Base-by-base conservation (phyloP, 23 red algal species). In the Chondrus crispus region DNA sequence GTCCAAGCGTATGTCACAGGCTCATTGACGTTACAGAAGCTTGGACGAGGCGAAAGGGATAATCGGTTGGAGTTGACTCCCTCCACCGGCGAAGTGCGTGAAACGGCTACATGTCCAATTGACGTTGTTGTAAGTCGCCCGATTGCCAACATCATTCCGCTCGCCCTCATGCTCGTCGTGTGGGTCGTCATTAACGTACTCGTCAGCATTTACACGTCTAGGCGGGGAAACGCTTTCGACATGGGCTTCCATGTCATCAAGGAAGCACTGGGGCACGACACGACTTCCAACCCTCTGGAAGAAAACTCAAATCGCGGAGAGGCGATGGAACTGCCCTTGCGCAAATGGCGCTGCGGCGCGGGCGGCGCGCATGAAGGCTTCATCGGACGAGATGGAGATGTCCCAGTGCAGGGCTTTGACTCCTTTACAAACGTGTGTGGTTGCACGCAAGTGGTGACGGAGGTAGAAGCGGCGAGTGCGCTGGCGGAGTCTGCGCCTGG, bases 211-310 rank as follows among this genome's bases (percentile, higher is more conserved):
- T 0, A 26, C 24, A 26, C 44, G 28, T 26, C n/a, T n/a, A 48
- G 44, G 71, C 38, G 43, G n/a, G 71, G 38, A 9, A 77, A 77
- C 43, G 71, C 62, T 2, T 50, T 72, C n/a, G 60, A 86, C 53
- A 13, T 18, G 41, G 82, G 41, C 2, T 86, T 73, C 53, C 82
- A 86, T 28, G 22, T 86, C 2, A 63, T 86, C 2, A 58, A 64
- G 26, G 82, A 86, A 63, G 39, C 66, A 11, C 62, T 86, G 3
- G 82, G 82, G 2, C 82, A 86, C 72, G 82, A 86, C 26, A 69
- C 82, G 2, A 30, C 55, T 26, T 58, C 82, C 24, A 86, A 86
- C 36, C 82, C 82, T 7, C 62, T 86, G 8, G 55, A 86, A 63
- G 29, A 40, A 2, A 13, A 14, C 24, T 49, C 8, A 10, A 18